Conservation (phyloP, 2,329 filamentous ascomycete species). For the Dactylellina sp. region DNA sequence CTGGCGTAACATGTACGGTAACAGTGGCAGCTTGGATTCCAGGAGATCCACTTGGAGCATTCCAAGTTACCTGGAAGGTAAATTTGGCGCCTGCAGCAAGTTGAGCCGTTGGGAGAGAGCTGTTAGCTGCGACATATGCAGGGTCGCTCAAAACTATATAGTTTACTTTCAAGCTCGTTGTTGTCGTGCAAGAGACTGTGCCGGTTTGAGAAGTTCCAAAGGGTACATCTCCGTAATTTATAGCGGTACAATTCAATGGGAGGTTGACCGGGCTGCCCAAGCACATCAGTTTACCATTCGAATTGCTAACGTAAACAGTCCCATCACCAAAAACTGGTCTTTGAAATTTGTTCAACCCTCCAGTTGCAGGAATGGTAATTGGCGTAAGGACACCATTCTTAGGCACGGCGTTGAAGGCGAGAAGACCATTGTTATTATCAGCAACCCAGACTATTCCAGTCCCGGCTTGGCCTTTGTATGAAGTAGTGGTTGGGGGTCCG, state of each 20-base stretch:
- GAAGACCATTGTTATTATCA: slow-evolving; percentile 70
- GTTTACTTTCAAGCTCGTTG: slow-evolving; percentile 65
- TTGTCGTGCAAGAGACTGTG: slow-evolving; percentile 67
- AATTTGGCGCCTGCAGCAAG: slow-evolving; percentile 64
- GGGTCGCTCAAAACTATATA: slow-evolving; percentile 63
- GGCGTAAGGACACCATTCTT: slow-evolving; percentile 62
- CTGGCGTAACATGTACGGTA: slow-evolving; percentile 62
- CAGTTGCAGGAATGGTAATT: slow-evolving; percentile 68
- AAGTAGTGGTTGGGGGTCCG: slow-evolving; percentile 70
- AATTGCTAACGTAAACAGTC: slow-evolving; percentile 69
- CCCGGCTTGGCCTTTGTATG: slow-evolving; percentile 68
- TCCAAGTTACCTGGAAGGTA: slow-evolving; percentile 65
- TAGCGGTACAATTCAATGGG: slow-evolving; percentile 68
- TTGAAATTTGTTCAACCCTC: slow-evolving; percentile 71
- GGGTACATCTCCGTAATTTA: slow-evolving; percentile 65
- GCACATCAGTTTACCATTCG: slow-evolving; percentile 68
- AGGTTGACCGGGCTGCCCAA: slow-evolving; percentile 70
- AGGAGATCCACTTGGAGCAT: slow-evolving; percentile 12
- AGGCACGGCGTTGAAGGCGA: slow-evolving; percentile 69
- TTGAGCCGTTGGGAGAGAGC: slow-evolving; percentile 56
- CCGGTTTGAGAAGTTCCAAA: slow-evolving; percentile 67
- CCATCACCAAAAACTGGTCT: slow-evolving; percentile 72
- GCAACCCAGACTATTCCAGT: slow-evolving; percentile 71
- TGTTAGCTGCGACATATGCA: slow-evolving; percentile 62
- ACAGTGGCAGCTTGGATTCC: slow-evolving; percentile 62